phyloP scores from a whole-genome alignment of 768 basidiomycete species.

The Leucocoprinus sp. region DNA sequence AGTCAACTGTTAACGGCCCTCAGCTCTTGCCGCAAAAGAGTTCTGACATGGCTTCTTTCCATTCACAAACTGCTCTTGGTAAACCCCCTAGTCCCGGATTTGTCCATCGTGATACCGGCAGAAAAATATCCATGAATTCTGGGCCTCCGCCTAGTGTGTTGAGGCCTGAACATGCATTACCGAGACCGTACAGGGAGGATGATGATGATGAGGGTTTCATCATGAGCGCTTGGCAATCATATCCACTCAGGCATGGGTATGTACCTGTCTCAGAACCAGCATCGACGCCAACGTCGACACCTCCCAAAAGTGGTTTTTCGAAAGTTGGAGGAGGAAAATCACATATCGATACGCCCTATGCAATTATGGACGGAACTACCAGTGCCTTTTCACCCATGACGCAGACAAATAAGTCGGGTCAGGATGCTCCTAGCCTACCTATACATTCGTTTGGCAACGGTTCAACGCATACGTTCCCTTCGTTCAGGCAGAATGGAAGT shows the following conservation, averaged over 20 bases:
- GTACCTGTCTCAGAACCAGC: conserved; percentile 27
- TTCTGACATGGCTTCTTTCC: conserved; percentile 44
- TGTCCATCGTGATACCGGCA: conserved; percentile 23
- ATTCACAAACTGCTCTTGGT: conserved; percentile 27
- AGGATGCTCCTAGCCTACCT: conserved; percentile 7
- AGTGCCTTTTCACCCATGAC: conserved; percentile 19
- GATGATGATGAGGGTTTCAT: conserved; percentile 82
- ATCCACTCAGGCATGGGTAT: conserved; percentile 36
- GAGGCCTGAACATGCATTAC: conserved; percentile 70
- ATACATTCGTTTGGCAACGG: conserved; percentile 18
- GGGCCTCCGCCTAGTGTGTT: conserved; percentile 65
- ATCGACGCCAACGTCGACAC: conserved; percentile 27
- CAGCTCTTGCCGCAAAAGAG: conserved; percentile 1
- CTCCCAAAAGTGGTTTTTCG: conserved; percentile 54
- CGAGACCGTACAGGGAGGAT: conserved; percentile 63
- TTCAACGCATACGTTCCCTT: conserved; percentile 62
- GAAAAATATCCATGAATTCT: conserved; percentile 45
- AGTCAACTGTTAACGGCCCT: background rate
- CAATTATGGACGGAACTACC: conserved; percentile 31
- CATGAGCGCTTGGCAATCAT: conserved; percentile 92
- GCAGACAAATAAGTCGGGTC: background rate
- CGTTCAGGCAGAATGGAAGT: conserved; percentile 37
- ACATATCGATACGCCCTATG: conserved; percentile 80
- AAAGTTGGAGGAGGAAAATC: conserved; percentile 84
- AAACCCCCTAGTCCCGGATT: conserved; percentile 21